Base-by-base conservation (phyloP, 2,329 filamentous ascomycete species). In the Neonectria sp. region DNA sequence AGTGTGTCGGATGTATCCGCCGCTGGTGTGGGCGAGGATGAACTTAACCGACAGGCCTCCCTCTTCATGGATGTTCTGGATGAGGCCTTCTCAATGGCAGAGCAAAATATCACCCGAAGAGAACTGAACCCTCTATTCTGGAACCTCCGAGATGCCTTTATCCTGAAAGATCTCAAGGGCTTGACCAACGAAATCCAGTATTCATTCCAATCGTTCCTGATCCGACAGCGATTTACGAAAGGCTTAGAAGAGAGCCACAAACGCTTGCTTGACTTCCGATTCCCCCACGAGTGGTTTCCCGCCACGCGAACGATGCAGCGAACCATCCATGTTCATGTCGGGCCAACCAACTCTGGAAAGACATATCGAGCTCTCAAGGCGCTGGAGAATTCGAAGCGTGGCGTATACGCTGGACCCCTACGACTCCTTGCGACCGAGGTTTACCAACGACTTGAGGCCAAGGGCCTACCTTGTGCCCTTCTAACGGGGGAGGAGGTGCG, bases 271-370 rank as follows among this genome's bases (percentile, higher is more conserved):
- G 94, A 98, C 81, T 83, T 97, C 71, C 89, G 95, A n/a, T 95
- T 91, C 79, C 96, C 96, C 0, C 88, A 91, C 60, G 96, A 99
- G 79, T 98, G 95, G 95, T 98, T 92, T 77, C 94, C 95, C 1
- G 90, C 89, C 4, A 96, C 96, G 2, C 89, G 97, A 65, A 86
- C 89, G 52, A 85, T 96, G 74, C 93, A 95, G 76, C 88, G 96
- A 51, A 95, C 90, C 0, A 88, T 99, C 46, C 94, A 98, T 82
- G 85, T 99, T 24, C 96, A 99, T 75, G 95, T 99, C 56, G 96
- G 96, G 0, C 96, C 96, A 1, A 99, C 96, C 2, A 99, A 99
- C 80, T 98, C 96, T 1, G 96, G 96, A 64, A 99, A 99, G 85
- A 99, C 97, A 0, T 99, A 98, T 78, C 92, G 95, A 78, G 97